Evolutionary conservation across 192 early-diverging fungal species (phyloP), one percentile per base, ranked within the genome.

Genomic region (Coemansia sp.): DNA sequence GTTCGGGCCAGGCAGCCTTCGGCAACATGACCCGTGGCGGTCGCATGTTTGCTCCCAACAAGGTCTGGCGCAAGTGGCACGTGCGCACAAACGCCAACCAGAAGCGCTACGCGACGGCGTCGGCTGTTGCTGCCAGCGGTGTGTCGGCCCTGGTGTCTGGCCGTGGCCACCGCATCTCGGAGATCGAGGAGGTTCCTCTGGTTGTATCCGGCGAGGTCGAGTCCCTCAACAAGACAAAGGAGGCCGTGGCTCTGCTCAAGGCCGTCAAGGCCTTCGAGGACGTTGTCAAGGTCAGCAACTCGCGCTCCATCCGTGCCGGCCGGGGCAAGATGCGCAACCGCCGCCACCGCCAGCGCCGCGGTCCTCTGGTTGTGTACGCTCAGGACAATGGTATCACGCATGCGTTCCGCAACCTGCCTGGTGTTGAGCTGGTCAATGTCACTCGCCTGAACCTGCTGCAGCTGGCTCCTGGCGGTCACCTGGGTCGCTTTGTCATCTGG

Each of bases 21-120:
- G 94, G 96, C 73, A 98, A 98, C 88, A 97, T 96, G 96, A 95
- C 92, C 81, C 92, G 94, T 81, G 92, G 92, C 66, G 94, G 96
- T 80, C 89, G 93, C 60, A 98, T 98, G 96, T 98, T 96, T 72
- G 93, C 96, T 58, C 96, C 96, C 47, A 99, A 92, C 85, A 99
- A 99, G 88, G 87, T 88, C 81, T 98, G 92, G 93, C 86, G 94
- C 83, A 96, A 95, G 87, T 98, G 96, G 94, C 94, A 97, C 86
- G 83, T 97, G 64, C 95, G 95, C 87, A 93, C 90, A 80, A 95
- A 95, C 92, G 64, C 87, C 76, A 96, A 95, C 90, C 93, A 97
- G 86, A 92, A 92, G 85, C 89, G 94, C 66, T 98, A 89, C 82
- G 96, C 93, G 30, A 90, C 90, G 56, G 94, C 85, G 45, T 98